Conservation (phyloP, 2,329 filamentous ascomycete genomes). For the Botrytis pseudocinerea region DNA sequence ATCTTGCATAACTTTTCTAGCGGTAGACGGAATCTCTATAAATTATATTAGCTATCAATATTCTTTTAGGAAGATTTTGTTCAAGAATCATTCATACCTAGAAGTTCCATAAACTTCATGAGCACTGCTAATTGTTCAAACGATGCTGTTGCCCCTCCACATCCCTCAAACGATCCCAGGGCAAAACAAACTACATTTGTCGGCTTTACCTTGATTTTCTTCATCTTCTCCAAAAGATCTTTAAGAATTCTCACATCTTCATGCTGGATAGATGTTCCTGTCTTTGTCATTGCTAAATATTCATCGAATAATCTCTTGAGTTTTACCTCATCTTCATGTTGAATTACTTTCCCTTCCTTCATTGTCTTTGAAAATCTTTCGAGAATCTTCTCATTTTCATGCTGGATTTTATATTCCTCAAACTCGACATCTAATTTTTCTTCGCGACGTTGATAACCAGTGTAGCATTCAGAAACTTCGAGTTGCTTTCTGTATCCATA, state of each 20-base stretch:
- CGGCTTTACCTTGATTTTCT: not conserved
- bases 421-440: not conserved
- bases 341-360: not conserved
- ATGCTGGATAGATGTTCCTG: not conserved
- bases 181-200: not conserved
- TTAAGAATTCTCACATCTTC: not conserved
- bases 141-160: too few species aligned
- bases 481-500: not conserved
- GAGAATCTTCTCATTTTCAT: not conserved
- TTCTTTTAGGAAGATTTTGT: not conserved
- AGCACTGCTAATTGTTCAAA: slow-evolving; percentile 1
- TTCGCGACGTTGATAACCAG: not conserved
- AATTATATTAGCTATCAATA: not conserved
- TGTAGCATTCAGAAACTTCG: rapidly evolving
- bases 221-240: not conserved
- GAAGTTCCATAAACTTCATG: slow-evolving; percentile 2
- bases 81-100: not conserved
- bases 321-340: not conserved
- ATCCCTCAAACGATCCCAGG: not conserved
- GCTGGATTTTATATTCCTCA: not conserved
- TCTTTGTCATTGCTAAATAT: not conserved
- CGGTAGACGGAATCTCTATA: not conserved
- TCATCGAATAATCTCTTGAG: not conserved
- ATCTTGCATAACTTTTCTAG: not conserved
- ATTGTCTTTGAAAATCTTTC: not conserved